Evolutionary conservation across 331 rosid species (phyloP).

Genomic region (Pyracantha coccinea): DNA sequence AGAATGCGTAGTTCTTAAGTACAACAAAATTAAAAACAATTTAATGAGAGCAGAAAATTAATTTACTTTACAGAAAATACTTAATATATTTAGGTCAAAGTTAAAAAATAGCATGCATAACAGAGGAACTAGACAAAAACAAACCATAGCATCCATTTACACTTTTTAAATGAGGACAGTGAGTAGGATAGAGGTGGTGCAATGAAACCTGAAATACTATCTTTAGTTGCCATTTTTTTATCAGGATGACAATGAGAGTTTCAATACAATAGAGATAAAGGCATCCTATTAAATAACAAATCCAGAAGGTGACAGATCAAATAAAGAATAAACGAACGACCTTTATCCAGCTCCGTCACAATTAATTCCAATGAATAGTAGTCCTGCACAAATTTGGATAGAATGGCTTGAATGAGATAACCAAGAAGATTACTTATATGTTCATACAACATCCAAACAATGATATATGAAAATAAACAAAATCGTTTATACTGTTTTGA

Average conservation of each 20-base stretch:
- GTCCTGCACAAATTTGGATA: conserved; percentile 47
- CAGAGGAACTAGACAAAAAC: neutral
- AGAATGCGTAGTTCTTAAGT: neutral
- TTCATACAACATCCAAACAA: neutral
- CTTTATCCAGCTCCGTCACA: conserved; percentile 81
- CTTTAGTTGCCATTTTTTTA: neutral
- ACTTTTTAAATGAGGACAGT: neutral
- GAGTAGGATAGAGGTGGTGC: neutral
- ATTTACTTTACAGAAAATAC: neutral
- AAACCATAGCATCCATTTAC: neutral
- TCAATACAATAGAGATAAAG: neutral
- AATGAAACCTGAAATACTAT: neutral
- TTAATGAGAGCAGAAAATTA: neutral
- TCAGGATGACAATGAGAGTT: neutral
- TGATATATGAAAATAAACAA: neutral
- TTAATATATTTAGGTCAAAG: neutral
- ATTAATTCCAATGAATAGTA: conserved; percentile 49
- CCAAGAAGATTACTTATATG: neutral
- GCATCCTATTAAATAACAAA: neutral
- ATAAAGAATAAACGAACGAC: conserved; percentile 19
- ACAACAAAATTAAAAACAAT: neutral
- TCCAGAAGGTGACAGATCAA: neutral
- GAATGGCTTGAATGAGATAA: neutral
- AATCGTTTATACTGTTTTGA: neutral
- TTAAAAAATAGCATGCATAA: neutral